A percentile compares a stretch with the other conserved stretches of the same genome.
phyloP scores from a whole-genome alignment of 164 flowering plant species.

The Magnolia officinalis region DNA sequence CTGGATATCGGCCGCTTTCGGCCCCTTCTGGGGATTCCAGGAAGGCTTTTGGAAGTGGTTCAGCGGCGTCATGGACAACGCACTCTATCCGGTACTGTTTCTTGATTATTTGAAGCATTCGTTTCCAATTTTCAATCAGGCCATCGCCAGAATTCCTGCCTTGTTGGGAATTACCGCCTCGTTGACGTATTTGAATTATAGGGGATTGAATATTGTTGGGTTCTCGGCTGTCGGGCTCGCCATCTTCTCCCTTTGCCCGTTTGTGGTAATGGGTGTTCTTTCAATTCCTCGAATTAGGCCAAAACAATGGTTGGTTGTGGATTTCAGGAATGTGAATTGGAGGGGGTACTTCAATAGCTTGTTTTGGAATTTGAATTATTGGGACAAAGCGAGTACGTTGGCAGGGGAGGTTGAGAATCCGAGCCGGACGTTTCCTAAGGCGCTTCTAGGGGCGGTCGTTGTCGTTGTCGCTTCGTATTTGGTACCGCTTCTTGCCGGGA shows the following conservation, averaged over 20 bases:
- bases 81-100: conserved; percentile 78
- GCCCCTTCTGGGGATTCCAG: conserved; percentile 95
- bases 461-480: conserved; percentile 70
- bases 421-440: conserved; percentile 69
- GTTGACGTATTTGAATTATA: conserved; percentile 72
- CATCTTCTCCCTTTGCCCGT: conserved; percentile 68
- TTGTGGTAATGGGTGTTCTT: conserved; percentile 59
- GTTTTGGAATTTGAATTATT: conserved; percentile 94
- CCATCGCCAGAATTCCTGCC: conserved; percentile 63
- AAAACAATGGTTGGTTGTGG: conserved; percentile 52
- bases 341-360: conserved; percentile 78
- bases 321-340: conserved; percentile 63
- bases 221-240: conserved; percentile 66
- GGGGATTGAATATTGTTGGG: conserved; percentile 82
- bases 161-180: conserved; percentile 62
- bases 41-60: conserved; percentile 93
- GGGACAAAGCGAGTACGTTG: conserved; percentile 92
- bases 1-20: conserved; percentile 87
- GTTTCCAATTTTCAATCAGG: conserved; percentile 47
- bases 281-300: conserved; percentile 64
- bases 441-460: conserved; percentile 64
- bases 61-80: conserved; percentile 93
- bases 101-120: conserved; percentile 84
- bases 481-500: conserved; percentile 82
- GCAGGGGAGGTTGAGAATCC: conserved; percentile 83